Conservation (phyloP, 768 basidiomycete genomes). For the Paxillus involutus region DNA sequence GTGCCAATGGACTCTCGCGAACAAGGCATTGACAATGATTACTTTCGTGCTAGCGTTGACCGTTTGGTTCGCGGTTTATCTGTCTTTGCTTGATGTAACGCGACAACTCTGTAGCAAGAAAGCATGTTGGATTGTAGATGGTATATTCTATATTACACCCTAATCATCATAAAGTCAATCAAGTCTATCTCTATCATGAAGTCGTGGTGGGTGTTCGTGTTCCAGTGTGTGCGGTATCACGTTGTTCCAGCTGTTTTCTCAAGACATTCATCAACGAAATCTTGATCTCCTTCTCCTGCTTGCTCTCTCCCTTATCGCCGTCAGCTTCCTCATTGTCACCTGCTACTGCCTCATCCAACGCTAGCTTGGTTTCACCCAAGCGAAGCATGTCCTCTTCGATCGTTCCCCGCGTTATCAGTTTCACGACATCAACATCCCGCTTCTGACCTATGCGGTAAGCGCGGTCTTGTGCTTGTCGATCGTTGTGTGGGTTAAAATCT, state of each 20-base stretch:
- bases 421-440: constrained; percentile 91
- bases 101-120: background rate
- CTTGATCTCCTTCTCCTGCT: constrained; percentile 80
- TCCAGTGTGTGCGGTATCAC: constrained; percentile 31
- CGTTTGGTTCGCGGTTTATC: constrained; percentile 65
- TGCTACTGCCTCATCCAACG: constrained; percentile 91
- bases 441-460: constrained; percentile 97
- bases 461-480: constrained; percentile 95
- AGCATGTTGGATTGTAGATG: constrained; percentile 5
- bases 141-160: constrained; percentile 20
- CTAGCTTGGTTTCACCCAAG: constrained; percentile 87
- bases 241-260: constrained; percentile 75
- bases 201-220: background rate
- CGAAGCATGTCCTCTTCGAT: constrained; percentile 97
- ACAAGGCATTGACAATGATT: constrained; percentile 90
- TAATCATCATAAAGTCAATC: constrained; percentile 8
- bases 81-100: constrained; percentile 35
- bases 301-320: constrained; percentile 56
- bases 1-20: constrained; percentile 79
- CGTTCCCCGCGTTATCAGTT: constrained; percentile 86
- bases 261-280: constrained; percentile 83
- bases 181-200: constrained; percentile 9
- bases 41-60: constrained; percentile 80
- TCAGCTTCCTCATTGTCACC: constrained; percentile 62
- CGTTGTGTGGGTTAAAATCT: constrained; percentile 98